These are phyloP conservation scores for Leishmania major DNA, from an alignment of 208 protist species.

Conservation along the genomic window DNA sequence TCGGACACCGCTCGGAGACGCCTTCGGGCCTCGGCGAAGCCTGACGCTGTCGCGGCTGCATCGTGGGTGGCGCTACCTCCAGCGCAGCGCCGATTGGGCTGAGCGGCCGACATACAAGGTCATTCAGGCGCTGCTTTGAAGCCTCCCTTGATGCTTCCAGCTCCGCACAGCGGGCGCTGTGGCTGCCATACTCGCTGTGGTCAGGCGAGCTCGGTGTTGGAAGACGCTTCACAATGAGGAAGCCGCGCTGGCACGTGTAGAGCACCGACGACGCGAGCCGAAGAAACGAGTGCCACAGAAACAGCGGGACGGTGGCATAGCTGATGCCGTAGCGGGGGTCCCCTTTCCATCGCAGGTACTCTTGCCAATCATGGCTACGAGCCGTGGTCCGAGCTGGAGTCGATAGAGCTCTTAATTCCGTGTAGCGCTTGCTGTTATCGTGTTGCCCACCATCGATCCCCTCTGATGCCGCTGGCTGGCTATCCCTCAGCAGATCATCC, in stretches of 20 bases:
- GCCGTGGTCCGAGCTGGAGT: not conserved
- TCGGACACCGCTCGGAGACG: not conserved
- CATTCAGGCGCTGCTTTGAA: not conserved
- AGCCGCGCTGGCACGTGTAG: constrained; percentile 49
- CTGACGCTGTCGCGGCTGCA: not conserved
- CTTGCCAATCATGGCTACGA: constrained; percentile 28
- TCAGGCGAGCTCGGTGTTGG: not conserved
- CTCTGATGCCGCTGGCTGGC: not conserved
- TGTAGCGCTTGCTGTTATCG: not conserved
- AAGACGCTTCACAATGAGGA: constrained; percentile 41
- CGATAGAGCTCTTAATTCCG: not conserved
- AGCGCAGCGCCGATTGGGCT: constrained; percentile 2
- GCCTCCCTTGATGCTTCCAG: not conserved
- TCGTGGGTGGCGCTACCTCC: not conserved
- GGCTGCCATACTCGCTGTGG: not conserved
- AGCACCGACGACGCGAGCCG: constrained; percentile 36
- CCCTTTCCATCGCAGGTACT: constrained; percentile 32
- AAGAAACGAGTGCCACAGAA: constrained; percentile 34
- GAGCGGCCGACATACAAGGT: not conserved
- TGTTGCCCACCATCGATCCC: not conserved
- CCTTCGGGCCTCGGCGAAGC: not conserved
- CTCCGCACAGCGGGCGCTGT: not conserved
- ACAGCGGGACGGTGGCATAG: constrained; percentile 41
- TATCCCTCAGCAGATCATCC: not conserved
- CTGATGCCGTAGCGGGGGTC: constrained; percentile 55